These are phyloP conservation scores for Warburgia ugandensis DNA, from an alignment of 164 flowering plant genomes.

Conservation along the genomic window DNA sequence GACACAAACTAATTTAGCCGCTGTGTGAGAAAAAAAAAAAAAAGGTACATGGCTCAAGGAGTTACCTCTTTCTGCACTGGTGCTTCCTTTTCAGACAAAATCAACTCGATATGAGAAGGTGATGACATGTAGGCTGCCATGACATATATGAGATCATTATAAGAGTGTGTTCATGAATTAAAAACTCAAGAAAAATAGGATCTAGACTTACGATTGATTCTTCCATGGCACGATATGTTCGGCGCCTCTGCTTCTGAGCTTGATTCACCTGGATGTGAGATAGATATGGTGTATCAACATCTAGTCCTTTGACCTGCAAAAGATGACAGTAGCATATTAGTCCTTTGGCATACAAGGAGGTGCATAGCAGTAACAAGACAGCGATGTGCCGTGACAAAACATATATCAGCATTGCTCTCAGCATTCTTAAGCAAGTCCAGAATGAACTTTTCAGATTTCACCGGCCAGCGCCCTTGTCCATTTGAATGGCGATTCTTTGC, in stretches of 20 bases:
- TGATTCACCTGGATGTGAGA: constrained; percentile 89
- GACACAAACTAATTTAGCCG: too few relatives aligned
- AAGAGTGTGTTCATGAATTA: background rate
- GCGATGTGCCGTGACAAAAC: background rate
- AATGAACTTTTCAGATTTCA: constrained; percentile 74
- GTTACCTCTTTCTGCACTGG: constrained; percentile 46
- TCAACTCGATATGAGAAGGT: constrained; percentile 89
- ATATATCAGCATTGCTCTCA: constrained; percentile 93
- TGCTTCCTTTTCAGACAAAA: constrained; percentile 82
- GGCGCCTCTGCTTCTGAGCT: constrained; percentile 80
- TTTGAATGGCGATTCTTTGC: constrained; percentile 87
- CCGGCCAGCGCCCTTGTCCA: constrained; percentile 99
- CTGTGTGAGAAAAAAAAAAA: too few relatives aligned
- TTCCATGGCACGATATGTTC: constrained; percentile 93
- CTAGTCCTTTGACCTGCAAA: constrained; percentile 77
- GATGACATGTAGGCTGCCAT: constrained; percentile 89
- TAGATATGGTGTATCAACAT: constrained; percentile 63
- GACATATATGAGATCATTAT: background rate
- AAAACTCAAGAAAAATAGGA: background rate
- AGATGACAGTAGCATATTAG: background rate
- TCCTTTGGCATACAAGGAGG: background rate
- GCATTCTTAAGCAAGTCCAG: constrained; percentile 91
- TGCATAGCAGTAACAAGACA: background rate
- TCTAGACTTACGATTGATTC: constrained; percentile 69
- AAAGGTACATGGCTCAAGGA: too few relatives aligned